Conservation (phyloP, 257 asterid genomes). For the Paulownia fortunei region DNA sequence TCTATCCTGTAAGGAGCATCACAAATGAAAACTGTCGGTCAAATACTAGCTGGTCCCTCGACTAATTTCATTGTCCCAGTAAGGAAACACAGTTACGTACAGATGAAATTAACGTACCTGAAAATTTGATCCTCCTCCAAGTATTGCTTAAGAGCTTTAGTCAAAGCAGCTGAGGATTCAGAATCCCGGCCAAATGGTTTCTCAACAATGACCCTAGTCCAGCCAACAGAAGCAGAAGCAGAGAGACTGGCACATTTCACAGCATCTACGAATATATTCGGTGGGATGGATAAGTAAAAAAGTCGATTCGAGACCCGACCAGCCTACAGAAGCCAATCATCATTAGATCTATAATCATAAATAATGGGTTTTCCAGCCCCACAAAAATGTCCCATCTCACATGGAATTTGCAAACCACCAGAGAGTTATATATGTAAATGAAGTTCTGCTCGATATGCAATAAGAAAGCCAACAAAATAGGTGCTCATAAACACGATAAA, state of each 20-base stretch:
- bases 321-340: slow-evolving; percentile 52
- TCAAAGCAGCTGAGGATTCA: slow-evolving; percentile 94
- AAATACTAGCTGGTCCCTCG: background rate
- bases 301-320: slow-evolving; percentile 85
- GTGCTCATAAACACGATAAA: slow-evolving; percentile 1
- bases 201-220: slow-evolving; percentile 98
- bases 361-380: background rate
- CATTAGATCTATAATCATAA: background rate
- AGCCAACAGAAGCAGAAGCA: slow-evolving; percentile 83
- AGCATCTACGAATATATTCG: slow-evolving; percentile 85
- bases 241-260: slow-evolving; percentile 91
- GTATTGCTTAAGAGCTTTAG: slow-evolving; percentile 82
- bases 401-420: background rate
- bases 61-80: background rate
- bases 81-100: too few relatives aligned
- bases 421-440: background rate
- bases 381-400: background rate
- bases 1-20: slow-evolving; percentile 71
- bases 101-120: slow-evolving; percentile 52
- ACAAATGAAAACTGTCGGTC: background rate
- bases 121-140: slow-evolving; percentile 92
- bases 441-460: too few relatives aligned
- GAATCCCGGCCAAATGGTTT: slow-evolving; percentile 98
- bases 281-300: slow-evolving; percentile 94
- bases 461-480: background rate